Evolutionary conservation across 345 rosid species (phyloP).

Genomic region (Eucalyptus caleyi): DNA sequence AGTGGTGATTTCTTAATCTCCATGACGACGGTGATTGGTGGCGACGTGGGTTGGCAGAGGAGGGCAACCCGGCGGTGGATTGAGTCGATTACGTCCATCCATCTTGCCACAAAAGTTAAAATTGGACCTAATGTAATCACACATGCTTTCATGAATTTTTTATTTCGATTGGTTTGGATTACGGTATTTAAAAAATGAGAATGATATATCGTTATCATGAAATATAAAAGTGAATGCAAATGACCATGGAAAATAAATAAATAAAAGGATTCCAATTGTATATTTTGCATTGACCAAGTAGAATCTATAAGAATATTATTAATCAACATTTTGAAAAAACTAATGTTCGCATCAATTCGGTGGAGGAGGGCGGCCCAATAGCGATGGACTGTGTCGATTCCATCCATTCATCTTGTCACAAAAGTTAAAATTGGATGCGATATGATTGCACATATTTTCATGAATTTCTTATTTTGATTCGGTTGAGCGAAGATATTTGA

Average conservation of each 20-base stretch:
- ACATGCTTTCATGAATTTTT: no score
- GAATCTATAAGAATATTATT: no score
- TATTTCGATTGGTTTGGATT: accelerated
- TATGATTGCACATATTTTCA: accelerated
- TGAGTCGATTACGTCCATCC: no score
- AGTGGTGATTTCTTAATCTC: background rate
- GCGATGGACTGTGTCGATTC: background rate
- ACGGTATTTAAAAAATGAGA: background rate
- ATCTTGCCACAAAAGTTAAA: no score
- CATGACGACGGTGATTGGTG: background rate
- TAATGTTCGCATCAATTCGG: no score
- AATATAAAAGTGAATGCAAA: background rate
- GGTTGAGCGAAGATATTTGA: no score
- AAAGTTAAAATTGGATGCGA: background rate
- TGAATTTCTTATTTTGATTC: background rate
- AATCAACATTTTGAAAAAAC: no score
- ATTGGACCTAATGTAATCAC: no score
- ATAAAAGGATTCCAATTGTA: no score
- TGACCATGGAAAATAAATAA: background rate
- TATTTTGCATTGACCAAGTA: no score
- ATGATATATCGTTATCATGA: accelerated
- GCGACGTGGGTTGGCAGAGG: background rate
- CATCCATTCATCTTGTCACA: background rate
- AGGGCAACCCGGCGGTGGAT: no score
- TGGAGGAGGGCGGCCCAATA: background rate